A percentile compares a stretch with the other conserved stretches of the same genome.
These are phyloP conservation scores for Arachnopeziza araneosa DNA, from an alignment of 2,329 filamentous ascomycete genomes.

Conservation along the genomic window DNA sequence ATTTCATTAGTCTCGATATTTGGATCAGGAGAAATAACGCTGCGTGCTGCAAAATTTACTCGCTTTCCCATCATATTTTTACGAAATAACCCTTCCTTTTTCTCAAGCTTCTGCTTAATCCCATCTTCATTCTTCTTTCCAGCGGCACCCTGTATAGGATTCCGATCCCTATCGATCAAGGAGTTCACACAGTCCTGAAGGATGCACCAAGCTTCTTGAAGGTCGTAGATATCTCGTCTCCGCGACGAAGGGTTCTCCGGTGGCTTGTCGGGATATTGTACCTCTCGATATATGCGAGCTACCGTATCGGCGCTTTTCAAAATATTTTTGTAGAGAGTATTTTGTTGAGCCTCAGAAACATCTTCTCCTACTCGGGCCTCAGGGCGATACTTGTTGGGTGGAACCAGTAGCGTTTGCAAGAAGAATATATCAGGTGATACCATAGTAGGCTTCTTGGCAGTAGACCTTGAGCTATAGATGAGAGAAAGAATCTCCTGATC, in stretches of 20 bases:
- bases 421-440: conserved; percentile 93
- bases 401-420: conserved; percentile 76
- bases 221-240: conserved; percentile 62
- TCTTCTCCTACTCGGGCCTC: conserved; percentile 77
- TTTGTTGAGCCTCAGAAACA: conserved; percentile 84
- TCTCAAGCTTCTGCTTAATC: conserved; percentile 96
- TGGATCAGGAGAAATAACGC: conserved; percentile 95
- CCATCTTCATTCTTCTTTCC: conserved; percentile 80
- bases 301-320: conserved; percentile 70
- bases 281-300: conserved; percentile 66
- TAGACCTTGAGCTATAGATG: conserved; percentile 70
- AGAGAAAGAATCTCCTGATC: conserved; percentile 79
- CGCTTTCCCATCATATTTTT: conserved; percentile 99
- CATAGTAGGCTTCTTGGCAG: conserved; percentile 48
- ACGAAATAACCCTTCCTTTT: conserved; percentile 96
- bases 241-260: conserved; percentile 29
- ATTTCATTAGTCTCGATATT: conserved; percentile 99
- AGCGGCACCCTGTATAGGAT: conserved; percentile 72
- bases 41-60: conserved; percentile 95
- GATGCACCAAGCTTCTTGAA: conserved; percentile 75
- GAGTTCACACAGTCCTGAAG: conserved; percentile 89
- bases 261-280: conserved; percentile 33
- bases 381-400: conserved; percentile 86
- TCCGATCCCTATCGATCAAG: conserved; percentile 85
- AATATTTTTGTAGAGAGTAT: conserved; percentile 80